A percentile compares a stretch with the other conserved stretches of the same genome.
These are phyloP conservation scores for Brassica balearica DNA, from an alignment of 441 rosid genomes.

Conservation along the genomic window DNA sequence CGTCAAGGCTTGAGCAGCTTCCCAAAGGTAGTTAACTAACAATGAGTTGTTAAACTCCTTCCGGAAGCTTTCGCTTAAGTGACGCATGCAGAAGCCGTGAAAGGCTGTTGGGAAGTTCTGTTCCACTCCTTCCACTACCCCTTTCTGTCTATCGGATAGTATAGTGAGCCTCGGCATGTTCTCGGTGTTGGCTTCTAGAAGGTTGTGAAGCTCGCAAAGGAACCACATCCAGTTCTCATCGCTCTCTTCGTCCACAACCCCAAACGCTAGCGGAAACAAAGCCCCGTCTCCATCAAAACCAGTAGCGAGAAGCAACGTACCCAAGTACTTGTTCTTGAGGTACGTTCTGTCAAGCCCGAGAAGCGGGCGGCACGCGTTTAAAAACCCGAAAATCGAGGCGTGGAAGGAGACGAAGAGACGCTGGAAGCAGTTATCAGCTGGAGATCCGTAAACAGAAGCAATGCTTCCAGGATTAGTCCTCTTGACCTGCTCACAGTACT, in stretches of 20 bases:
- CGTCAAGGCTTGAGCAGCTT: conserved; percentile 90
- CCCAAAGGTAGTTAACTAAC: conserved; percentile 91
- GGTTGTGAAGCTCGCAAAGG: conserved; percentile 87
- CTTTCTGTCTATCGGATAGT: conserved; percentile 88
- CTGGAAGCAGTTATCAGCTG: conserved; percentile 78
- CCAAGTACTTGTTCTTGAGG: conserved; percentile 89
- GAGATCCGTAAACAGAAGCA: conserved; percentile 83
- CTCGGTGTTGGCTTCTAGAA: conserved; percentile 89
- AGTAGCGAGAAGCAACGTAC: conserved; percentile 90
- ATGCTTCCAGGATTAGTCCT: conserved; percentile 90
- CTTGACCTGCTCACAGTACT: conserved; percentile 87
- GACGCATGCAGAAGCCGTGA: conserved; percentile 96
- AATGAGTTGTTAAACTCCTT: conserved; percentile 90
- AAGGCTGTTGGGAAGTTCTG: conserved; percentile 93
- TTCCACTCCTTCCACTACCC: conserved; percentile 89
- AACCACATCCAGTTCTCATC: conserved; percentile 99
- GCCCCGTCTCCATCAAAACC: conserved; percentile 96
- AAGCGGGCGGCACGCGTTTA: conserved; percentile 92
- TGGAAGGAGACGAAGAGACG: conserved; percentile 93
- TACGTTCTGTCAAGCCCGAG: conserved; percentile 88
- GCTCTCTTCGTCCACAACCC: conserved; percentile 90
- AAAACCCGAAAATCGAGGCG: conserved; percentile 90
- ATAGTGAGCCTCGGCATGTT: conserved; percentile 98
- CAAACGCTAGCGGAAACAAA: conserved; percentile 89
- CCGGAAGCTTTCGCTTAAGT: conserved; percentile 89